A percentile compares a stretch with the other conserved stretches of the same genome.
Conservation (phyloP, 1,139 yeast genomes). For the Williopsis jadinii region DNA sequence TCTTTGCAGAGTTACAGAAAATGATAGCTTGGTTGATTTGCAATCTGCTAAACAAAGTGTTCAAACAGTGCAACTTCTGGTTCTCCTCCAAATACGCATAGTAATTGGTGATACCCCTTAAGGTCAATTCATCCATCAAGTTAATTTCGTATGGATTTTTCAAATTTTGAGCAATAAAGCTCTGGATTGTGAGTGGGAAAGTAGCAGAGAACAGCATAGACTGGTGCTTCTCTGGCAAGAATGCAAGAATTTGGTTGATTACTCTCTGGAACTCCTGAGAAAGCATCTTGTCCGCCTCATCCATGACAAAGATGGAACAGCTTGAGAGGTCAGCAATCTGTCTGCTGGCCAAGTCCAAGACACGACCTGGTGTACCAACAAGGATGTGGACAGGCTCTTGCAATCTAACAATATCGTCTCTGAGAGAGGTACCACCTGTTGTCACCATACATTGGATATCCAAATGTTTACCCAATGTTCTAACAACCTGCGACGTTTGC, state of each 20-base stretch:
- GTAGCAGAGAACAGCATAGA: slow-evolving; percentile 90
- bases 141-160: slow-evolving; percentile 86
- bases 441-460: slow-evolving; percentile 95
- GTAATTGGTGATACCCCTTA: slow-evolving; percentile 93
- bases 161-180: slow-evolving; percentile 88
- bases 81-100: slow-evolving; percentile 97
- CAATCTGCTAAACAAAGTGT: slow-evolving; percentile 87
- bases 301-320: slow-evolving; percentile 91
- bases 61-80: slow-evolving; percentile 91
- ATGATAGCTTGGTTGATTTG: slow-evolving; percentile 95
- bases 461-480: slow-evolving; percentile 93
- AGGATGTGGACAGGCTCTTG: slow-evolving; percentile 87
- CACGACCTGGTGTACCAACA: slow-evolving; percentile 97
- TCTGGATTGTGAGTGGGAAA: slow-evolving; percentile 89
- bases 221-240: slow-evolving; percentile 77
- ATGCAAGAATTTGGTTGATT: slow-evolving; percentile 79
- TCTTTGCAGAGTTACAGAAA: slow-evolving; percentile 91
- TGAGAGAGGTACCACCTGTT: slow-evolving; percentile 94
- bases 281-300: slow-evolving; percentile 97
- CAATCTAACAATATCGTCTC: slow-evolving; percentile 90
- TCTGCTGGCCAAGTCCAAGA: slow-evolving; percentile 88
- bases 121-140: slow-evolving; percentile 93
- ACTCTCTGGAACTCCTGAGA: slow-evolving; percentile 85
- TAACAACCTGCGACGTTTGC: slow-evolving; percentile 94
- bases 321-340: slow-evolving; percentile 79